Conservation (phyloP, 139 green algal species). For the Chlamydomonas sp. region DNA sequence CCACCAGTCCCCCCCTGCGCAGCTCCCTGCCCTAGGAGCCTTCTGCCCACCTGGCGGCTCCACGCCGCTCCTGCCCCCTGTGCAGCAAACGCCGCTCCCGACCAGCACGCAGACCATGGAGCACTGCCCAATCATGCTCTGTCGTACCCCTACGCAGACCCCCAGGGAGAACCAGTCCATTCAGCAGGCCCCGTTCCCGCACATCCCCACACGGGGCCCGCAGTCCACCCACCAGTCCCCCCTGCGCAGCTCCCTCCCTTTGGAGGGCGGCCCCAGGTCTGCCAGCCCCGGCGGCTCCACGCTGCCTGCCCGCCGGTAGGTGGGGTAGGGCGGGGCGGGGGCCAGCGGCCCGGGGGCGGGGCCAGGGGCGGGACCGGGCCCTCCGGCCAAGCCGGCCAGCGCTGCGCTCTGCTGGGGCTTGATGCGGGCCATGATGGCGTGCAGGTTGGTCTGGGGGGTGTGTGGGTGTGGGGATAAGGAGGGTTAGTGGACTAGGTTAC, state of each 20-base stretch:
- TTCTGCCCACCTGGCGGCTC: no score
- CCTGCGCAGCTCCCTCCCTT: constrained; percentile 23
- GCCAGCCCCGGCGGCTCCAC: no score
- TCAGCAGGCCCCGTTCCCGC: not conserved
- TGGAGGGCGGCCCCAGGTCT: no score
- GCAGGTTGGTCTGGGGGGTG: constrained; percentile 12
- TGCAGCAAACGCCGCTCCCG: no score
- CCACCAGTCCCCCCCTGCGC: no score
- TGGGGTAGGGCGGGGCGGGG: not conserved
- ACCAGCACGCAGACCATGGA: no score
- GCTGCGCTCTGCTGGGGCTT: constrained; percentile 19
- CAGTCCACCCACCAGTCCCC: constrained; percentile 21
- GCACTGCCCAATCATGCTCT: no score
- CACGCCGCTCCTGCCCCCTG: no score
- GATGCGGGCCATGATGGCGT: constrained; percentile 8
- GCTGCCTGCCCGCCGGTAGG: no score
- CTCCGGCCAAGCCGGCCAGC: not conserved
- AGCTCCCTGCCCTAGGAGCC: no score
- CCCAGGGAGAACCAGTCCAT: not conserved
- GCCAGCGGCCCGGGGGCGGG: not conserved
- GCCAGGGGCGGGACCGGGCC: not conserved
- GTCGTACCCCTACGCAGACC: no score
- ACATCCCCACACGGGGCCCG: not conserved
- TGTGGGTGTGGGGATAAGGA: not conserved
- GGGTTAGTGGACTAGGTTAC: not conserved